Percentiles rank a stretch among this genome's conserved stretches.
phyloP scores from a whole-genome alignment of 2,329 filamentous ascomycete genomes.

The Sodiomyces alkalinus region DNA sequence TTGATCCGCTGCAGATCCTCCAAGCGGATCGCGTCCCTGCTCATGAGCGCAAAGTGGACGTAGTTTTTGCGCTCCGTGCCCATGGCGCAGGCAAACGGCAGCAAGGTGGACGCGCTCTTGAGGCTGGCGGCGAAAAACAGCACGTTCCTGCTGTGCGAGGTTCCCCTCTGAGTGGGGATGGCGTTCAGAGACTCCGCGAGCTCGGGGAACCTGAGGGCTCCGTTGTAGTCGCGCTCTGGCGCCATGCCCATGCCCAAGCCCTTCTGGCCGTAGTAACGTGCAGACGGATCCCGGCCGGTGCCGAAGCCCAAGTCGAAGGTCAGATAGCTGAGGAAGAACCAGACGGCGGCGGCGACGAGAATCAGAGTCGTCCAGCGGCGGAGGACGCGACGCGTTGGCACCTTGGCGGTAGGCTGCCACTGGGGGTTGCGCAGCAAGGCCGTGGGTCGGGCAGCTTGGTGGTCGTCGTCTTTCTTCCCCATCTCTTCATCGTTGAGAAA shows the following conservation, averaged over 20 bases:
- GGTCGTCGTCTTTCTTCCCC: slow-evolving; percentile 46
- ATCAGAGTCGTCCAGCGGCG: slow-evolving; percentile 36
- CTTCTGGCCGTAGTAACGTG: slow-evolving; percentile 9
- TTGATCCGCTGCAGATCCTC: slow-evolving; percentile 61
- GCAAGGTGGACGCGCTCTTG: slow-evolving; percentile 53
- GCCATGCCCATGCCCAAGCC: slow-evolving; percentile 6
- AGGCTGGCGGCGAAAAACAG: slow-evolving; percentile 67
- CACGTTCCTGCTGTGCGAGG: slow-evolving; percentile 48
- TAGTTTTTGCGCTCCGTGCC: slow-evolving; percentile 48
- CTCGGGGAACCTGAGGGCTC: slow-evolving; percentile 51
- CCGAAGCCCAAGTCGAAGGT: slow-evolving; percentile 27
- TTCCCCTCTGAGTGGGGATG: slow-evolving; percentile 37
- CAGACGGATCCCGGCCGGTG: slow-evolving; percentile 15
- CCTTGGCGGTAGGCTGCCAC: slow-evolving; percentile 26
- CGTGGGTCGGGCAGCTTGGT: slow-evolving; percentile 15
- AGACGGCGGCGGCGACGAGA: slow-evolving; percentile 35
- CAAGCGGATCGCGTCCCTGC: slow-evolving; percentile 54
- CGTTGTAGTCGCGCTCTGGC: slow-evolving; percentile 38
- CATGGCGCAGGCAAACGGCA: slow-evolving; percentile 85
- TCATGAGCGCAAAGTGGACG: slow-evolving; percentile 72
- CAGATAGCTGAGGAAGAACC: slow-evolving; percentile 50
- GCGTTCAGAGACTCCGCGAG: slow-evolving; percentile 49
- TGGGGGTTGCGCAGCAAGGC: slow-evolving; percentile 12
- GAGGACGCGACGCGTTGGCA: slow-evolving; percentile 34
- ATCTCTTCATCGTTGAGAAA: slow-evolving; percentile 39